Conservation (phyloP, 345 rosid species). For the Arabidopsis suecica region DNA sequence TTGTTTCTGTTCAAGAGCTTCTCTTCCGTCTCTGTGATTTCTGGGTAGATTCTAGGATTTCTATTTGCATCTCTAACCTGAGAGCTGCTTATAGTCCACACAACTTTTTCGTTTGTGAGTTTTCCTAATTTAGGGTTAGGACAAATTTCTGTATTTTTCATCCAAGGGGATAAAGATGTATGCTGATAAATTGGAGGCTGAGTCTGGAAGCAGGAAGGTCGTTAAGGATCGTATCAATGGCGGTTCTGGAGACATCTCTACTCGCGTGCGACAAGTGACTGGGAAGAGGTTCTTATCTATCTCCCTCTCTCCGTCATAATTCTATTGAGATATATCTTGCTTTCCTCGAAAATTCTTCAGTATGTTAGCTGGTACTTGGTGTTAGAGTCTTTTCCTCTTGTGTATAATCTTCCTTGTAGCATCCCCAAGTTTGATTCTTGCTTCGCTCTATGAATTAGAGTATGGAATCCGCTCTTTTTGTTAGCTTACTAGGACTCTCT, state of each 20-base stretch:
- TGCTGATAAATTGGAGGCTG: conserved; percentile 91
- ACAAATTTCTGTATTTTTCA: conserved; percentile 3
- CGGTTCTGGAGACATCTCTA: conserved; percentile 53
- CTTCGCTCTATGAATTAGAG: not conserved
- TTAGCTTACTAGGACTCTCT: conserved; percentile 15
- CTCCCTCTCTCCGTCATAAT: not conserved
- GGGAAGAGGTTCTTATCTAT: conserved; percentile 72
- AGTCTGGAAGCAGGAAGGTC: conserved; percentile 60
- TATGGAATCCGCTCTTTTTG: not conserved
- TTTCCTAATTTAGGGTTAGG: conserved; percentile 45
- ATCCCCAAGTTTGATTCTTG: not conserved
- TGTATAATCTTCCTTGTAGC: conserved; percentile 5
- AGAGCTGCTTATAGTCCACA: conserved; percentile 10
- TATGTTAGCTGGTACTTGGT: conserved; percentile 28
- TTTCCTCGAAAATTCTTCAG: conserved; percentile 13
- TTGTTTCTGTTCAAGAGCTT: conserved; percentile 23
- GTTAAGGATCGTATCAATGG: conserved; percentile 85
- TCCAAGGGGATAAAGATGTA: conserved; percentile 58
- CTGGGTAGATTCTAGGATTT: conserved; percentile 38
- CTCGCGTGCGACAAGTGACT: conserved; percentile 62
- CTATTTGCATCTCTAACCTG: conserved; percentile 4
- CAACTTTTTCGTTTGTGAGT: not conserved
- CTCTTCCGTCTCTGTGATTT: conserved; percentile 12
- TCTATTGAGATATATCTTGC: not conserved
- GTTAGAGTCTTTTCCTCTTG: not conserved